Base-by-base conservation (phyloP, 768 basidiomycete species). In the Dioszegia hungarica region DNA sequence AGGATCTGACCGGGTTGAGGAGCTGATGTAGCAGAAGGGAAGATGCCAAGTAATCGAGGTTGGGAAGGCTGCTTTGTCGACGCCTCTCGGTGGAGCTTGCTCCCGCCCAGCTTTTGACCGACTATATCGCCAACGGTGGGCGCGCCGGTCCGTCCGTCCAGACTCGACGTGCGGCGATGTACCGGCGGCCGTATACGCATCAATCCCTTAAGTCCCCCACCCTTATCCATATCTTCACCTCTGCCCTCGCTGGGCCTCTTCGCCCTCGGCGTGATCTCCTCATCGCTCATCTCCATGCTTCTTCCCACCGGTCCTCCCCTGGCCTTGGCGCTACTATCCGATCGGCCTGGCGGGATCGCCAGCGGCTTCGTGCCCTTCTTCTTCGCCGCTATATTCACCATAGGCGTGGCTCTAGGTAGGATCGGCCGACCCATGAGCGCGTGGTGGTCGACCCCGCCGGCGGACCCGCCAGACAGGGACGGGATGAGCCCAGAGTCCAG, bases 401-500 rank as follows among this genome's bases (percentile, higher is more conserved):
- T 14, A 11, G 25, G n/a, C n/a, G n/a, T n/a, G n/a, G n/a, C n/a
- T n/a, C 17, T 15, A 5, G 49, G 49, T 15, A 39, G 24, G 49
- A 51, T 51, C 2, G 49, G 25, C 34, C 49, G 34, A 27, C 49
- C 49, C 49, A 51, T 51, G 17, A 51, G 24, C 6, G 49, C 49
- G 17, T 37, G 36, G 24, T 51, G 49, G 11, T 24, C 49, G 9
- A 51, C 49, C 3, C n/a, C 20, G 22, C 37, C 37, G n/a, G n/a
- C n/a, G n/a, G n/a, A n/a, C 3, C 33, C 24, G 10, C 25, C 49
- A 24, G 12, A 12, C 11, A 67, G 43, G 2, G 62, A 61, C 11
- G 65, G 65, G 31, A 67, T 63, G 10, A 67, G 54, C 10, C 43
- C 47, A 19, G 51, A 46, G 19, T 63, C 62, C 19, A 59, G 51